Evolutionary conservation across 371 early-diverging fungal species (phyloP), one percentile per base, ranked within the genome.

Genomic region (Lichtheimia ornata): DNA sequence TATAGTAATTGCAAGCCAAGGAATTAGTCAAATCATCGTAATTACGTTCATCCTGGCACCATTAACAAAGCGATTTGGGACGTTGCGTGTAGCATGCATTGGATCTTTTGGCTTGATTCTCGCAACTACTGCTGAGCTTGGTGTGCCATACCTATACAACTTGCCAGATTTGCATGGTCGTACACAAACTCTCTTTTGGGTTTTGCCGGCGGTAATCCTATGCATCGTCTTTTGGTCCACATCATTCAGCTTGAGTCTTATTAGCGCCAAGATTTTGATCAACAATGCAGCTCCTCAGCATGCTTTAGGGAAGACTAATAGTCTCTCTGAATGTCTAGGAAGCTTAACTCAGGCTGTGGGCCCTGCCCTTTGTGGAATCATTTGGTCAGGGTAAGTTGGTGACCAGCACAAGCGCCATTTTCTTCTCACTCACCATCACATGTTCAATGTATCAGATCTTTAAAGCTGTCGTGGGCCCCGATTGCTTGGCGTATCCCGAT

Each of bases 1-100:
- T 24, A 53, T 75, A 14, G 76, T 81, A 1, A 58, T 89, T 44
- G 72, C 85, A 1, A 55, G 83, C 24, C 68, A 75, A 5, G 85
- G 88, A 3, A 42, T 75, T 0, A 50, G 79, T 4, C 79, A 82
- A 0, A 40, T 91, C 9, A 59, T 80, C 44, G 53, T 79, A 22
- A 90, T 89, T 57, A 71, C 89, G 0, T 24, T 84, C 24, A 41
- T 65, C 0, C 50, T 55, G 24, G 89, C 91, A 2, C 59, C 63
- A 0, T 59, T 84, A 22, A 73, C 81, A 40, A 53, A 66, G 55
- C 69, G 66, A 30, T 69, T 79, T 49, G 85, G 86, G 17, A 66
- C 78, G 0, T 41, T 83, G 0, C 53, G 60, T 15, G 67, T 87
- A 25, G 87, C 84, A 63, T 83, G 73, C 11, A 51, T 62, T 1